Conservation (phyloP, 495 filamentous ascomycete species). For the Aspergillus haitiensis region DNA sequence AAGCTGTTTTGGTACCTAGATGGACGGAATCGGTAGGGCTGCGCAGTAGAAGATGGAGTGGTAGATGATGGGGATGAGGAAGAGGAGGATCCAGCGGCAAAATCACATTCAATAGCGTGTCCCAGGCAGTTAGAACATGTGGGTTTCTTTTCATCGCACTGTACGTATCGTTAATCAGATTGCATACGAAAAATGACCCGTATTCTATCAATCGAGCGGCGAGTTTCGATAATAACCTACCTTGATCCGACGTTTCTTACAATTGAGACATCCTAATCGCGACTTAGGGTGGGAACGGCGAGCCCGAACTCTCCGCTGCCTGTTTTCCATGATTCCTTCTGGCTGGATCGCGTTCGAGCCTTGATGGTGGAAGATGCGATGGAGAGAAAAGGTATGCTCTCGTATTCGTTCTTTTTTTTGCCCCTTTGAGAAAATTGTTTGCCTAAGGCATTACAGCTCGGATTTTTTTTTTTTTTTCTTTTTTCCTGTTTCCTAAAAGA, state of each 20-base stretch:
- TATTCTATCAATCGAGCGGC: neutral
- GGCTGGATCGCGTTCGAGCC: neutral
- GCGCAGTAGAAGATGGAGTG: conserved; percentile 3
- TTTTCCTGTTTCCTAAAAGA: too few relatives aligned
- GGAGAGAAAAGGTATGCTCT: neutral
- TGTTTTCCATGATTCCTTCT: neutral
- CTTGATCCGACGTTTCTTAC: conserved; percentile 31
- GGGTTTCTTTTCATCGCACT: conserved; percentile 46
- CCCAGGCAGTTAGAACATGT: conserved; percentile 34
- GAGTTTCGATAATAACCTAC: conserved; percentile 12
- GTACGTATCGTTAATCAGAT: conserved; percentile 12
- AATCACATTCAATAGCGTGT: conserved; percentile 39
- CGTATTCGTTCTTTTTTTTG: conserved; percentile 21
- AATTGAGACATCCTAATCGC: conserved; percentile 28
- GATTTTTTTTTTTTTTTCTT: too few relatives aligned
- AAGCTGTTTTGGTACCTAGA: conserved; percentile 26
- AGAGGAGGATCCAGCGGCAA: conserved; percentile 12
- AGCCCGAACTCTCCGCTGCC: conserved; percentile 18
- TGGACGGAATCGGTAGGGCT: conserved; percentile 26
- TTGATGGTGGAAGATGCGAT: conserved; percentile 2
- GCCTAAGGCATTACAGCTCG: conserved; percentile 5
- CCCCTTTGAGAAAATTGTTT: neutral
- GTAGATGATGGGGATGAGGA: conserved; percentile 9
- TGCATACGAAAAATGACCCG: neutral
- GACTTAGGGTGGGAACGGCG: conserved; percentile 28